These are phyloP conservation scores for Neurospora sp. DNA, from an alignment of 2,329 filamentous ascomycete species.

Conservation along the genomic window DNA sequence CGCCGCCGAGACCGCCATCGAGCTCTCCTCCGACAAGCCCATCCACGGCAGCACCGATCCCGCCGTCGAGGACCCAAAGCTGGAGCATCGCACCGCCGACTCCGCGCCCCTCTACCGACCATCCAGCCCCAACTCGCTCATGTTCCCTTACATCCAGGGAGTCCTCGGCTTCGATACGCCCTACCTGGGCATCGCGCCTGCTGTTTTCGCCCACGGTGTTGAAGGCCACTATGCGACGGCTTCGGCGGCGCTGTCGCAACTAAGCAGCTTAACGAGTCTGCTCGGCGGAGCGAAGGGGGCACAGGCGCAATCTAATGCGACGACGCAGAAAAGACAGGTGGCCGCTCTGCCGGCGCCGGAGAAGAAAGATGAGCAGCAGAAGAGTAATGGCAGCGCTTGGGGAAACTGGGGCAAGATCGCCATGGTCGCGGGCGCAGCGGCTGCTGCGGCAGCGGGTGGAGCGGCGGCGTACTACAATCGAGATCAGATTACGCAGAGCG, in stretches of 20 bases:
- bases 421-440: slow-evolving; percentile 75
- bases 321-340: slow-evolving; percentile 26
- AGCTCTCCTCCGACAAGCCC: slow-evolving; percentile 49
- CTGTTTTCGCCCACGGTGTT: slow-evolving; percentile 75
- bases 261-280: slow-evolving; percentile 58
- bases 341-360: slow-evolving; percentile 27
- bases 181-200: slow-evolving; percentile 71
- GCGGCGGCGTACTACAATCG: slow-evolving; percentile 80
- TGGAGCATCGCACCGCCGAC: slow-evolving; percentile 28
- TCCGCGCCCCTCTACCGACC: slow-evolving; percentile 22
- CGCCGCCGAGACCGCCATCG: slow-evolving; percentile 75
- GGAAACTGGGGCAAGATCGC: slow-evolving; percentile 76
- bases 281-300: slow-evolving; percentile 42
- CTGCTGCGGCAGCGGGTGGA: slow-evolving; percentile 69
- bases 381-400: slow-evolving; percentile 40
- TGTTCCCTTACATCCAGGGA: slow-evolving; percentile 90
- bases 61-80: slow-evolving; percentile 20
- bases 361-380: slow-evolving; percentile 20
- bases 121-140: slow-evolving; percentile 48
- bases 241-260: slow-evolving; percentile 55
- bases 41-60: slow-evolving; percentile 33
- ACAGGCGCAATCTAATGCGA: slow-evolving; percentile 12
- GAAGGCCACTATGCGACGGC: slow-evolving; percentile 77
- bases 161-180: slow-evolving; percentile 92
- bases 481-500: slow-evolving; percentile 66